Base-by-base conservation (phyloP, 805 yeast species). In the Kodamaea leandrae region DNA sequence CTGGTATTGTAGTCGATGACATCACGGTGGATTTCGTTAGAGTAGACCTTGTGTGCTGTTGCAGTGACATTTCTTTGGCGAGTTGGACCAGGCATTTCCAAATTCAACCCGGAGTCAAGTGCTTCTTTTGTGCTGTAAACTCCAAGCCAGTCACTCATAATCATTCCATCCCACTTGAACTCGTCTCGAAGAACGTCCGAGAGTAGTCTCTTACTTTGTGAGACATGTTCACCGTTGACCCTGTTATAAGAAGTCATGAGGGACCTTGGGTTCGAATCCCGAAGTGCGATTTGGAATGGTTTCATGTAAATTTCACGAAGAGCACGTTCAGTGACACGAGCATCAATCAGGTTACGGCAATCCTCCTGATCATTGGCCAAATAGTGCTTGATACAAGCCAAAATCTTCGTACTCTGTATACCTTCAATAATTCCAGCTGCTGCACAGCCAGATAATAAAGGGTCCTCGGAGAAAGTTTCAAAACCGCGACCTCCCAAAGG, bases 61-160 rank as follows among this genome's bases (percentile, higher is more conserved):
- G 67, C 58, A 20, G 58, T 58, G 1, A 60, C 59, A 47, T 71
- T 61, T 61, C 80, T 56, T 55, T 68, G 70, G 34, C 71, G 58
- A 2, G 79, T 61, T 14, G 79, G 77, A 26, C 86, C 86, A 1
- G 86, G 86, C 83, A 78, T 78, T 57, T 81, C 86, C 50, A 81
- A 61, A 53, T 79, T 82, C 41, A 81, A 61, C 5, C 86, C 85
- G 25, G 77, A 76, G 28, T 71, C 66, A 35, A 80, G 54, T 9
- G 81, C 51, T 32, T 66, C 71, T 30, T 63, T 64, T 26, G 62
- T 60, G 12, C 79, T 66, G 55, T 74, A 78, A 7, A 71, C 67
- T 18, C 86, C 86, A 53, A 53, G 73, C 86, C 86, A 80, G 58
- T 80, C 86, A 20, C 81, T 74, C 79, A 81, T 77, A 24, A 72